Evolutionary conservation across 2,329 filamentous ascomycete genomes (phyloP).

Genomic region (Stemphylium lycopersici): DNA sequence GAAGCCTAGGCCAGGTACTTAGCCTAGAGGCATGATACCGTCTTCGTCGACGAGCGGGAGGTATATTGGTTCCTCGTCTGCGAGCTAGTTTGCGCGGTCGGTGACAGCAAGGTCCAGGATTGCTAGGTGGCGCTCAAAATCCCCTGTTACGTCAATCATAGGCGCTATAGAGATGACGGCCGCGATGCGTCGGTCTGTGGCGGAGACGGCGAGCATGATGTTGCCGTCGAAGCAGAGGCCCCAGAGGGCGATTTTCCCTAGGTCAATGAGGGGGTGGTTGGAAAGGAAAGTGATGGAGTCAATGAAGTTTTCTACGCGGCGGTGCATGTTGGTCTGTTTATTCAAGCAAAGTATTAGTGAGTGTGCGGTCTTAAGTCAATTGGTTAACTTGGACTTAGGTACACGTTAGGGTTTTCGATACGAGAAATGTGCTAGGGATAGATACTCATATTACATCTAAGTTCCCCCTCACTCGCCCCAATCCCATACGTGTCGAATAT

Average conservation of each 20-base stretch:
- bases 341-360: too few relatives aligned
- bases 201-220: not conserved
- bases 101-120: conserved; percentile 11
- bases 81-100: conserved; percentile 9
- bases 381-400: too few relatives aligned
- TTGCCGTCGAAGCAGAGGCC: not conserved
- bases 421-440: not conserved
- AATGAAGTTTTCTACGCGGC: not conserved
- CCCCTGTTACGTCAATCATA: conserved; percentile 13
- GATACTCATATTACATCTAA: not conserved
- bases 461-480: conserved; percentile 12
- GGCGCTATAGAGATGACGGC: conserved; percentile 10
- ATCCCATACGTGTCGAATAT: conserved; percentile 10
- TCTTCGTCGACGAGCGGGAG: conserved; percentile 16
- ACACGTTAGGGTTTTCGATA: too few relatives aligned
- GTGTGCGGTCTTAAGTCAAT: too few relatives aligned
- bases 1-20: conserved; percentile 6
- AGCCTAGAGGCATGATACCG: conserved; percentile 9
- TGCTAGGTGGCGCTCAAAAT: conserved; percentile 7
- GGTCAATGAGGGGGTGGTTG: not conserved
- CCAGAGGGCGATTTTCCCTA: not conserved
- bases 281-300: not conserved
- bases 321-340: not conserved
- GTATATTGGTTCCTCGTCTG: conserved; percentile 14
- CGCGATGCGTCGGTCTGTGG: not conserved